Percentiles rank a stretch among this genome's conserved stretches.
Conservation (phyloP, 208 protist species). For the Trichomonas vaginalis region DNA sequence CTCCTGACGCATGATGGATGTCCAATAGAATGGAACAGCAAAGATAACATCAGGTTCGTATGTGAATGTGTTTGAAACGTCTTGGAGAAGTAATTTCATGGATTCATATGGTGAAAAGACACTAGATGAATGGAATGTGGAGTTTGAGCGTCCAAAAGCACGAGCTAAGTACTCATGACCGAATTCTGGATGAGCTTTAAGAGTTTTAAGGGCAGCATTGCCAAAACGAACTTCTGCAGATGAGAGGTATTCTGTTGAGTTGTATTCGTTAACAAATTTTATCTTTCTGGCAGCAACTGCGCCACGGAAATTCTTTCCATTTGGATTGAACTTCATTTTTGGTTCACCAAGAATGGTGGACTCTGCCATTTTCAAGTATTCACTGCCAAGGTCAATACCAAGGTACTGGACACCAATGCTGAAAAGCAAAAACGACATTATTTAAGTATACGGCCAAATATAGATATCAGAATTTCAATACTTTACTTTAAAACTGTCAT, state of each 20-base stretch:
- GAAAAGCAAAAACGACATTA: too few species aligned
- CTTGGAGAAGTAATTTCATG: neutral
- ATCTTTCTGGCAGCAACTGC: neutral
- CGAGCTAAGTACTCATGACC: neutral
- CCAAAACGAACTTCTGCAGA: neutral
- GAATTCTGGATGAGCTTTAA: neutral
- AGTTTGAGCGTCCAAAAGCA: neutral
- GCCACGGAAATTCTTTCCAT: neutral
- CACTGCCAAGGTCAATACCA: neutral
- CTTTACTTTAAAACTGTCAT: too few species aligned
- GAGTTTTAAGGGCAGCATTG: neutral
- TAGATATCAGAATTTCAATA: too few species aligned
- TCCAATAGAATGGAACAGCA: neutral
- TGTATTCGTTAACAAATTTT: neutral
- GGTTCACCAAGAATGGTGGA: neutral
- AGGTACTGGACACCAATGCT: neutral
- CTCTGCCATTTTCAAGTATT: neutral
- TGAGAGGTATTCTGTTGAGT: neutral
- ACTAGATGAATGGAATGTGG: neutral
- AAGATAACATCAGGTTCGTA: neutral
- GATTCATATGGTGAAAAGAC: neutral
- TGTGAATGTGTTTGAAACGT: neutral
- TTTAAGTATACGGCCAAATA: too few species aligned
- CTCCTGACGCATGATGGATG: neutral
- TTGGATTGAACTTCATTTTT: neutral